A percentile compares a stretch with the other conserved stretches of the same genome.
Conservation (phyloP, 2,329 filamentous ascomycete genomes). For the Monilinia fructicola region DNA sequence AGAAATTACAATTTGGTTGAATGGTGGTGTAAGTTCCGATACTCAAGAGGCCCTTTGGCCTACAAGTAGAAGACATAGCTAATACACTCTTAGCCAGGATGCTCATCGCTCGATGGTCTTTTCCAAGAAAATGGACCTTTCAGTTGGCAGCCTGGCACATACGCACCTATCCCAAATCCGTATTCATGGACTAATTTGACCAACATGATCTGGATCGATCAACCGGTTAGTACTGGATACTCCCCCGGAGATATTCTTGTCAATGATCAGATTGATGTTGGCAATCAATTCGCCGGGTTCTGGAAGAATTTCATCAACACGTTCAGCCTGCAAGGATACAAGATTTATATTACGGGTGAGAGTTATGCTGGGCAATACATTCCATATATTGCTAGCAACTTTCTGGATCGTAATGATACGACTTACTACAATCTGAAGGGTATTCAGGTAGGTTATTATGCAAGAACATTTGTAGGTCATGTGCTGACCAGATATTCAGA, state of each 20-base stretch:
- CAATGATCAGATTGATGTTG: slow-evolving; percentile 52
- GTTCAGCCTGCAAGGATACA: slow-evolving; percentile 54
- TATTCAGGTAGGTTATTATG: slow-evolving; percentile 44
- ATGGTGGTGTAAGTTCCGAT: slow-evolving; percentile 64
- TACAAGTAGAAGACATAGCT: neutral
- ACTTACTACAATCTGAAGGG: slow-evolving; percentile 59
- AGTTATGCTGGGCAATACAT: slow-evolving; percentile 55
- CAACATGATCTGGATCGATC: slow-evolving; percentile 38
- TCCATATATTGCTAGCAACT: slow-evolving; percentile 51
- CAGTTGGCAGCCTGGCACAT: slow-evolving; percentile 37
- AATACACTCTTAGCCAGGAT: slow-evolving; percentile 56
- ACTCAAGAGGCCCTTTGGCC: neutral
- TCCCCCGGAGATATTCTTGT: slow-evolving; percentile 54
- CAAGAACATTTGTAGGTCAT: neutral
- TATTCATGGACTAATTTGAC: slow-evolving; percentile 38
- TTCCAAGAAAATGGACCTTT: slow-evolving; percentile 56
- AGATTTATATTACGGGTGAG: slow-evolving; percentile 65
- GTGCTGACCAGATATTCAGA: slow-evolving; percentile 30
- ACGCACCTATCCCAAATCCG: slow-evolving; percentile 34
- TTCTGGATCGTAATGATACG: slow-evolving; percentile 50
- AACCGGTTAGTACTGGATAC: slow-evolving; percentile 48
- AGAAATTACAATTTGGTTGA: slow-evolving; percentile 73
- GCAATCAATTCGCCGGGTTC: slow-evolving; percentile 58
- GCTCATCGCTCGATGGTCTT: slow-evolving; percentile 89
- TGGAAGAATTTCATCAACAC: slow-evolving; percentile 63